phyloP scores from a whole-genome alignment of 2,329 filamentous ascomycete genomes.

The Madurella fahalii region DNA sequence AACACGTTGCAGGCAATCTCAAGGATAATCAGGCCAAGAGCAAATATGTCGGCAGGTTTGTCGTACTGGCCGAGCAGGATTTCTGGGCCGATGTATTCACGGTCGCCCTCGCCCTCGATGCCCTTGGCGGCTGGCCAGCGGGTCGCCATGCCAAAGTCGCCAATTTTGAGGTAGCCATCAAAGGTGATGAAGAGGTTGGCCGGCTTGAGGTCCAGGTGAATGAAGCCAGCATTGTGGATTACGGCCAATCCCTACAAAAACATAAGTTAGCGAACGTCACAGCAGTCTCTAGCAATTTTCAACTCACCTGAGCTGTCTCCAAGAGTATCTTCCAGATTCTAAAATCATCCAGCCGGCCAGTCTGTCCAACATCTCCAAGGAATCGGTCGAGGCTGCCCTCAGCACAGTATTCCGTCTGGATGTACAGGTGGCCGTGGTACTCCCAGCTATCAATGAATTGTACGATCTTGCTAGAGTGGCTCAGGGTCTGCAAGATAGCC shows the following conservation, averaged over 20 bases:
- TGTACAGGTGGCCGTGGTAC: constrained; percentile 78
- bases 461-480: constrained; percentile 78
- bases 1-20: constrained; percentile 93
- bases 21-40: constrained; percentile 87
- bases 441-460: constrained; percentile 87
- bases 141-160: constrained; percentile 79
- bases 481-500: constrained; percentile 69
- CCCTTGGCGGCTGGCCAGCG: constrained; percentile 69
- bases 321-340: constrained; percentile 97
- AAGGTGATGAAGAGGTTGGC: constrained; percentile 80
- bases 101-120: constrained; percentile 88
- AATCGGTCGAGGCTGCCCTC: constrained; percentile 88
- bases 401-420: constrained; percentile 96
- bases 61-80: constrained; percentile 82
- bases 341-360: constrained; percentile 90
- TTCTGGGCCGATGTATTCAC: constrained; percentile 93
- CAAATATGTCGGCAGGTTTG: constrained; percentile 90
- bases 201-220: constrained; percentile 81
- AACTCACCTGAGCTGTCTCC: constrained; percentile 73
- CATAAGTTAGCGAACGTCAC: constrained; percentile 9
- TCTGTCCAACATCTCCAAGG: constrained; percentile 73
- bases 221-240: constrained; percentile 83
- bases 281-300: neutral
- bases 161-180: constrained; percentile 78
- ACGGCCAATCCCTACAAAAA: constrained; percentile 70